Conservation (phyloP, 305 asterid genomes). For the Solanum hybrid region DNA sequence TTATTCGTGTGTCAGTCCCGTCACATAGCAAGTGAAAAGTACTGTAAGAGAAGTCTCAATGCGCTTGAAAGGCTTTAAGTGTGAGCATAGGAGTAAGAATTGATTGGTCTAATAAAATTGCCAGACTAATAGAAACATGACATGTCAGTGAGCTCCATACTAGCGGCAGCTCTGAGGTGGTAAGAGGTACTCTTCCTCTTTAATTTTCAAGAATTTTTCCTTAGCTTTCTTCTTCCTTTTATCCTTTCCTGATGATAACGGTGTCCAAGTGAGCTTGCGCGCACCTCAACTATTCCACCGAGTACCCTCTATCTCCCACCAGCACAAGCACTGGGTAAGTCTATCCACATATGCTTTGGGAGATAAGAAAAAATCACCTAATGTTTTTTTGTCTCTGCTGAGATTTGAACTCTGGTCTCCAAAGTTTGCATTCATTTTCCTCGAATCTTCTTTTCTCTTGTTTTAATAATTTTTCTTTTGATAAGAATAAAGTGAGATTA, state of each 20-base stretch:
- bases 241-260: background rate
- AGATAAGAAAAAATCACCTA: background rate
- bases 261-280: background rate
- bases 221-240: background rate
- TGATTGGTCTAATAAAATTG: background rate
- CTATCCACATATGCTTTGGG: background rate
- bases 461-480: background rate
- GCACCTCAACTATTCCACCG: background rate
- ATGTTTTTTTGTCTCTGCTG: background rate
- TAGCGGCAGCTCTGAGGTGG: background rate
- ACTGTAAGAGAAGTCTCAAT: background rate
- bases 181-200: background rate
- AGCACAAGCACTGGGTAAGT: background rate
- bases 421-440: background rate
- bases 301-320: background rate
- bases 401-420: background rate
- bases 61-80: background rate
- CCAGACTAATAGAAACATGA: background rate
- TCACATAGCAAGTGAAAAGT: background rate
- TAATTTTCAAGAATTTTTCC: background rate
- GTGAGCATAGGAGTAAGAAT: background rate
- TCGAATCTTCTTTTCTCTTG: background rate
- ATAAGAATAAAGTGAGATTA: background rate
- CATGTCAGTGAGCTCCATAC: background rate
- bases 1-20: background rate